Percentiles rank a stretch among this genome's conserved stretches.
These are phyloP conservation scores for Stipa capillata DNA, from an alignment of 176 grass and related monocot species.

Conservation along the genomic window DNA sequence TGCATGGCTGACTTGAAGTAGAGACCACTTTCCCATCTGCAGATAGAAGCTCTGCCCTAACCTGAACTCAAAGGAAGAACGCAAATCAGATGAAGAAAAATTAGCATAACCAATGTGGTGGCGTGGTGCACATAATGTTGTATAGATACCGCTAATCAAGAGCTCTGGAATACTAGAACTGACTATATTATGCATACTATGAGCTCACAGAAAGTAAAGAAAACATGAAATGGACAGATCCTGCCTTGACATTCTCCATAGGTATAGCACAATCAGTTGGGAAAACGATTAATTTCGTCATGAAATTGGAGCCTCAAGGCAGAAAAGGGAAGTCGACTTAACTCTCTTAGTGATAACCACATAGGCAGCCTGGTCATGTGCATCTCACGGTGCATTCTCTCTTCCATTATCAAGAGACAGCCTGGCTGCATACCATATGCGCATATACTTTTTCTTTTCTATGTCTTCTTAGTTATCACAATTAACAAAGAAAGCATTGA, in stretches of 20 bases:
- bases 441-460: background rate
- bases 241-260: background rate
- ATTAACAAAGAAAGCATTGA: background rate
- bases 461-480: background rate
- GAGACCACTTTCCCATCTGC: slow-evolving; percentile 43
- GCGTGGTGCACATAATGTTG: background rate
- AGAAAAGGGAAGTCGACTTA: background rate
- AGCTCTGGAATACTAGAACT: background rate
- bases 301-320: background rate
- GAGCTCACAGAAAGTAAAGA: background rate
- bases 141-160: background rate
- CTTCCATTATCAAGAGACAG: too few relatives aligned
- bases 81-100: background rate
- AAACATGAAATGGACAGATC: background rate
- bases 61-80: slow-evolving; percentile 32
- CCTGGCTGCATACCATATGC: background rate
- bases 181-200: background rate
- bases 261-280: background rate
- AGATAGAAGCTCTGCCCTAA: slow-evolving; percentile 68
- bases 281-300: background rate
- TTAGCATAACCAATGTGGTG: background rate
- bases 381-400: too few relatives aligned
- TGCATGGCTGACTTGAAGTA: slow-evolving; percentile 63
- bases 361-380: too few relatives aligned
- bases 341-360: background rate